phyloP scores from a whole-genome alignment of 2,329 filamentous ascomycete genomes.

The Colletotrichum abscissum region DNA sequence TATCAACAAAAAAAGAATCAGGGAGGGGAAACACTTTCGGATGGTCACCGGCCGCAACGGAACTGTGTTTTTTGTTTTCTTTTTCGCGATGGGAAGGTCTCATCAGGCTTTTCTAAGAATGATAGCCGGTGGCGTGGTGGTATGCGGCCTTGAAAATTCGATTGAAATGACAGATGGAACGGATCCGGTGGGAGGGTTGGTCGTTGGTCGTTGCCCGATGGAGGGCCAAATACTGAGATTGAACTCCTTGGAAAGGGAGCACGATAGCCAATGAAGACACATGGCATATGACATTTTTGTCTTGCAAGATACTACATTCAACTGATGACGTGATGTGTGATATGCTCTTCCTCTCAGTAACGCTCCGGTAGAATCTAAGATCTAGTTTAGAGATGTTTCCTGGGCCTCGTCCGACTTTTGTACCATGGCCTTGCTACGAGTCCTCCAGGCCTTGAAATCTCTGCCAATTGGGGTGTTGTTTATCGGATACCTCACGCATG shows the following conservation, averaged over 20 bases:
- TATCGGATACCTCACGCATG: too few species aligned
- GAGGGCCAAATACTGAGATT: constrained; percentile 36
- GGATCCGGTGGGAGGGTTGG: constrained; percentile 28
- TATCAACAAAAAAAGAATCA: constrained; percentile 36
- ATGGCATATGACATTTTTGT: constrained; percentile 19
- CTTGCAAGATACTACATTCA: background rate
- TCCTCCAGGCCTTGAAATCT: too few species aligned
- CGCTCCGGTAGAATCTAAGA: background rate
- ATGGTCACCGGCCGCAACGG: constrained; percentile 35
- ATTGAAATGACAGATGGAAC: constrained; percentile 29
- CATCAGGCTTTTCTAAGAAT: constrained; percentile 34
- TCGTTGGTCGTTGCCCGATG: constrained; percentile 35
- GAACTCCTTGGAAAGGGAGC: constrained; percentile 36
- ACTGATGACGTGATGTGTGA: background rate
- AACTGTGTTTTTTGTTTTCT: constrained; percentile 38
- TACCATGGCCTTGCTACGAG: too few species aligned
- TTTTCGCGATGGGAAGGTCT: constrained; percentile 35
- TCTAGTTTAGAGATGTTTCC: background rate
- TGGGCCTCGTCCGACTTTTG: too few species aligned
- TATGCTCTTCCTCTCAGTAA: background rate
- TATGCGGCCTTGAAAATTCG: constrained; percentile 36
- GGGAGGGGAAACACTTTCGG: constrained; percentile 37
- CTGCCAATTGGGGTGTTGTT: too few species aligned
- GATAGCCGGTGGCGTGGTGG: constrained; percentile 30
- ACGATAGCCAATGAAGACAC: constrained; percentile 31